These are phyloP conservation scores for Phytomonas sp. DNA, from an alignment of 208 protist genomes.

Conservation along the genomic window DNA sequence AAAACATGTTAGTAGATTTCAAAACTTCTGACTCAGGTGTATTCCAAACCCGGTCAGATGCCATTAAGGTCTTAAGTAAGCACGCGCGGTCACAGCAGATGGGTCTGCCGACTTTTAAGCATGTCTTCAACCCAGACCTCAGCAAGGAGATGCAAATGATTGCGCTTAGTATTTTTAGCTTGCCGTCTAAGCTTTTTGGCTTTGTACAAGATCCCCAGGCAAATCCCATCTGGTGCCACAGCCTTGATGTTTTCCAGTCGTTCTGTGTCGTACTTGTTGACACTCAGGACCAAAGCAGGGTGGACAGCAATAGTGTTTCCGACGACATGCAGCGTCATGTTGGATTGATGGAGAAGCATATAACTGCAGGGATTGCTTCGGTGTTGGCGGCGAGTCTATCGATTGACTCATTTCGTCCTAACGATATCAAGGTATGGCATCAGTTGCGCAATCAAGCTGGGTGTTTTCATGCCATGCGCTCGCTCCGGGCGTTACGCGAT, in stretches of 20 bases:
- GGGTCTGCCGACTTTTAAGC: slow-evolving; percentile 42
- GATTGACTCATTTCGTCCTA: slow-evolving; percentile 33
- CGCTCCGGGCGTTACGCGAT: slow-evolving; percentile 32
- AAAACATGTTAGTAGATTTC: not conserved
- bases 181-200: slow-evolving; percentile 15
- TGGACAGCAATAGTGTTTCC: not conserved
- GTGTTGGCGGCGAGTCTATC: slow-evolving; percentile 30
- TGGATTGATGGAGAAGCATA: slow-evolving; percentile 18
- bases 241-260: slow-evolving; percentile 28
- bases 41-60: not conserved
- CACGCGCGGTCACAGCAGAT: slow-evolving; percentile 40
- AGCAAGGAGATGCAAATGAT: slow-evolving; percentile 40
- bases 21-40: not conserved
- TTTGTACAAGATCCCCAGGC: slow-evolving; percentile 7
- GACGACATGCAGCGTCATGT: slow-evolving; percentile 12
- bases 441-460: slow-evolving; percentile 21
- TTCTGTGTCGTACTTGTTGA: slow-evolving; percentile 37
- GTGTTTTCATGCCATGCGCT: slow-evolving; percentile 48
- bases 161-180: slow-evolving; percentile 44
- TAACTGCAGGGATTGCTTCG: slow-evolving; percentile 37
- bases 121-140: slow-evolving; percentile 38
- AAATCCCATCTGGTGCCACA: slow-evolving; percentile 24
- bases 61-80: not conserved
- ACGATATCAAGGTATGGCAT: slow-evolving; percentile 30
- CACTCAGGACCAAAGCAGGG: not conserved